Evolutionary conservation across 306 rosid genomes (phyloP).

Genomic region (Cicer pinnatifidum): DNA sequence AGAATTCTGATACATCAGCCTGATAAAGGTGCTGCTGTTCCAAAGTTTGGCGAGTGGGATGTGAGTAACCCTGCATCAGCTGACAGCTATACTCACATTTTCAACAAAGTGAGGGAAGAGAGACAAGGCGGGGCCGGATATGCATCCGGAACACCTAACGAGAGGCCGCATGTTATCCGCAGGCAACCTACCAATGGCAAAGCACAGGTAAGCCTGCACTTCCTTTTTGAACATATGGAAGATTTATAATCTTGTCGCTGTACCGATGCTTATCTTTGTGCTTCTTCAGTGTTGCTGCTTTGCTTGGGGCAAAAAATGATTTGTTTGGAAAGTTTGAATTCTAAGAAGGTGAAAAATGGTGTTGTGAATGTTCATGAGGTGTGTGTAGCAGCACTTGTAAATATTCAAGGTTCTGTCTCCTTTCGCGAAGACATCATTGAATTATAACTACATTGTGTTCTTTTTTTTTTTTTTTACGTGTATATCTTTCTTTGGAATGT

Average conservation of each 20-base stretch:
- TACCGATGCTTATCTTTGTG: conserved; percentile 37
- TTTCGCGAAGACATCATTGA: conserved; percentile 33
- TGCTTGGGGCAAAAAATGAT: conserved; percentile 62
- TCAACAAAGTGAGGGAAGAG: conserved; percentile 78
- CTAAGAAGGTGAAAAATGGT: conserved; percentile 36
- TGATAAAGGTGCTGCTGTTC: conserved; percentile 90
- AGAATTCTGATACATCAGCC: conserved; percentile 58
- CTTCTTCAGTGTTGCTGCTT: conserved; percentile 76
- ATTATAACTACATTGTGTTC: conserved; percentile 33
- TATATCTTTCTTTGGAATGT: conserved; percentile 38
- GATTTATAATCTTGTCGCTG: neutral
- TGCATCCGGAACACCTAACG: conserved; percentile 54
- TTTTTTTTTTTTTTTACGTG: conserved; percentile 2
- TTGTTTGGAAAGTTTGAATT: conserved; percentile 44
- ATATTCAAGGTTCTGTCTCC: conserved; percentile 52
- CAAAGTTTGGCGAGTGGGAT: conserved; percentile 96
- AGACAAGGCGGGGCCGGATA: conserved; percentile 60
- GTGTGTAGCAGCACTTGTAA: conserved; percentile 61
- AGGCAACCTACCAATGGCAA: conserved; percentile 47
- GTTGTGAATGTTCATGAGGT: conserved; percentile 48
- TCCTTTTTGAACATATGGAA: neutral
- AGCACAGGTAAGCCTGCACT: conserved; percentile 54
- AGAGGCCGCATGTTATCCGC: conserved; percentile 44
- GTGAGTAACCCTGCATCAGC: conserved; percentile 80
- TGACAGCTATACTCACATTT: conserved; percentile 85